phyloP scores from a whole-genome alignment of 2,329 filamentous ascomycete species.

The Apiospora koreana region DNA sequence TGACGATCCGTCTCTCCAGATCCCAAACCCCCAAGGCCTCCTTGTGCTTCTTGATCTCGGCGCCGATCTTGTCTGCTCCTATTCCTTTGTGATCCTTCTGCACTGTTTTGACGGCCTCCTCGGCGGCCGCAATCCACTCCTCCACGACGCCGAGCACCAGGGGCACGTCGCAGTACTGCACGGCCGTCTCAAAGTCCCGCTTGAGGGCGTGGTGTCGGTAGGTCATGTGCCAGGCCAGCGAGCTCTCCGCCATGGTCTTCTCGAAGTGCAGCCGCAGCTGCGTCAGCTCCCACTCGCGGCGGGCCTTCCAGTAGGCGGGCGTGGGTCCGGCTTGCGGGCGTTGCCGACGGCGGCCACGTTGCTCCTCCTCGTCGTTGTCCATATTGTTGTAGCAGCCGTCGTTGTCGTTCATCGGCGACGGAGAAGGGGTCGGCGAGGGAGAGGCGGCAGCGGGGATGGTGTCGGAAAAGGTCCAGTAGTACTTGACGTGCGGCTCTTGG shows the following conservation, averaged over 20 bases:
- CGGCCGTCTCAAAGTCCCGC: slow-evolving; percentile 32
- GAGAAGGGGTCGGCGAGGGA: neutral
- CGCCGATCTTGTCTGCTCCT: neutral
- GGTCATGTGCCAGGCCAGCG: slow-evolving; percentile 24
- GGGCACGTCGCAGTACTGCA: slow-evolving; percentile 32
- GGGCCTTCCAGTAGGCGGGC: slow-evolving; percentile 20
- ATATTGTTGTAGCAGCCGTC: neutral
- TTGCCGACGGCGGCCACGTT: neutral
- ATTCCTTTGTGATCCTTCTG: neutral
- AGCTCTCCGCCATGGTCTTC: slow-evolving; percentile 22
- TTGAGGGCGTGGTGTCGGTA: slow-evolving; percentile 13
- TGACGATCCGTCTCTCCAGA: neutral
- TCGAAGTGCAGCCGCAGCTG: slow-evolving; percentile 26
- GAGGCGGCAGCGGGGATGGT: neutral
- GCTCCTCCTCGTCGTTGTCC: neutral
- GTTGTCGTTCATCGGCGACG: no score
- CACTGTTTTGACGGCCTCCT: slow-evolving; percentile 17
- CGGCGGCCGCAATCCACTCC: slow-evolving; percentile 25
- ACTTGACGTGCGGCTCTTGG: slow-evolving; percentile 15
- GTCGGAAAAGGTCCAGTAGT: slow-evolving; percentile 13
- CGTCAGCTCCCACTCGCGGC: slow-evolving; percentile 26
- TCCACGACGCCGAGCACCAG: slow-evolving; percentile 22
- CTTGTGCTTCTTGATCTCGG: neutral
- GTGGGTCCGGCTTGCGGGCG: slow-evolving; percentile 7
- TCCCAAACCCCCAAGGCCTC: neutral